Evolutionary conservation across 2,329 filamentous ascomycete genomes (phyloP).

Genomic region (Fusarium sp.): DNA sequence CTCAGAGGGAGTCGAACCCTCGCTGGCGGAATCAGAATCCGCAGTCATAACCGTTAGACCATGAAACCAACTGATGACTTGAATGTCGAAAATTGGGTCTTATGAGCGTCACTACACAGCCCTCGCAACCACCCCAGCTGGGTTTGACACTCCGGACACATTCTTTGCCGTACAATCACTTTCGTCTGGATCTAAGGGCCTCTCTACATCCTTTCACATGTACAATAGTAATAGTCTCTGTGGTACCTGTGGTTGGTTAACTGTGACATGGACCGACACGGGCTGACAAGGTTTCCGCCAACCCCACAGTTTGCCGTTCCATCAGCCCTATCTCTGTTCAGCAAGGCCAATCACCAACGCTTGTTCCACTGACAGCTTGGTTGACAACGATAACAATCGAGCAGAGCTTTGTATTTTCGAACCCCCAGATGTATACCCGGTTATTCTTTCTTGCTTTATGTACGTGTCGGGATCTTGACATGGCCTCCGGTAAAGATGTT

Average conservation of each 20-base stretch:
- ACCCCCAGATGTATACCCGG: accelerated
- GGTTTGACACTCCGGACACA: too few species aligned
- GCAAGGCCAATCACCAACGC: neutral
- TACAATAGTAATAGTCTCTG: neutral
- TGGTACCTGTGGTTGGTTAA: neutral
- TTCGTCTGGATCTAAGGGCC: accelerated
- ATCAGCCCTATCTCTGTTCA: neutral
- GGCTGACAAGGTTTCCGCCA: neutral
- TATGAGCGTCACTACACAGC: neutral
- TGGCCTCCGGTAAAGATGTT: too few species aligned
- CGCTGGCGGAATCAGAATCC: conserved; percentile 22
- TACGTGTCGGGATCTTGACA: too few species aligned
- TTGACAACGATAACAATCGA: too few species aligned
- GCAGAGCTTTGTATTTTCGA: neutral
- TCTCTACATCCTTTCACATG: neutral
- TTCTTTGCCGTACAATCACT: neutral
- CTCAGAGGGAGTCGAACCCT: conserved; percentile 13
- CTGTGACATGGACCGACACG: neutral
- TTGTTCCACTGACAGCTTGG: neutral
- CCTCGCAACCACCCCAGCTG: neutral
- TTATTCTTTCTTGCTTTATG: neutral
- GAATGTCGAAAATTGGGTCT: accelerated
- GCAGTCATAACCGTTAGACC: conserved; percentile 21
- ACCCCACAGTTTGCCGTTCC: neutral
- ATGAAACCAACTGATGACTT: neutral